Percentiles rank a stretch among this genome's conserved stretches.
Conservation (phyloP, 805 yeast species). For the Yarrowia osloensis region DNA sequence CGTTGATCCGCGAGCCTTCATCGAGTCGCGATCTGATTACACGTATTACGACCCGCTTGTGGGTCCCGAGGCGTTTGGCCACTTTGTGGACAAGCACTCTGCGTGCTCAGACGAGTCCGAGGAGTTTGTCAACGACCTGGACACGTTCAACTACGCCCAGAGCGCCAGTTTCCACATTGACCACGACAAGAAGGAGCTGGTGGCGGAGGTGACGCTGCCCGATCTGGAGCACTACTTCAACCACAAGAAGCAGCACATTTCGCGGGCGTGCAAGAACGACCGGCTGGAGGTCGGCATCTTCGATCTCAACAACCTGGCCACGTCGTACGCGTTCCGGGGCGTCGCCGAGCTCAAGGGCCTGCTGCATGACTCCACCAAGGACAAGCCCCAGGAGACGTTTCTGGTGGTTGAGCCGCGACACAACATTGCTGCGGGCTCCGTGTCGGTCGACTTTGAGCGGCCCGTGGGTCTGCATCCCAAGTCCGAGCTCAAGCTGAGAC, state of each 20-base stretch:
- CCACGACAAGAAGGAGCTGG: slow-evolving; percentile 20
- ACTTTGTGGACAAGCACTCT: slow-evolving; percentile 18
- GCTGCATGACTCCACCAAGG: slow-evolving; percentile 13
- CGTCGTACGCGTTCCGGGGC: background rate
- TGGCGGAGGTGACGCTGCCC: slow-evolving; percentile 10
- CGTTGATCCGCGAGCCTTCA: slow-evolving; percentile 1
- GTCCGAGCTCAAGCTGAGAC: slow-evolving; percentile 5
- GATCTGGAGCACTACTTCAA: background rate
- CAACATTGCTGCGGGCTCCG: slow-evolving; percentile 12
- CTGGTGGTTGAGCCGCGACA: slow-evolving; percentile 11
- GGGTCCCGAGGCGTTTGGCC: slow-evolving; percentile 7
- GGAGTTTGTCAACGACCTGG: slow-evolving; percentile 8
- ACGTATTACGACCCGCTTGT: background rate
- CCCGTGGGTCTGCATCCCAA: slow-evolving; percentile 30
- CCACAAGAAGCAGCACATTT: slow-evolving; percentile 5
- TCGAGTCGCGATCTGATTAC: slow-evolving; percentile 15
- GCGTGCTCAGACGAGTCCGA: slow-evolving; percentile 6
- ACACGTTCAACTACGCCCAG: slow-evolving; percentile 2
- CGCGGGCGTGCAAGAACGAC: slow-evolving; percentile 14
- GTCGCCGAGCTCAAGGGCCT: slow-evolving; percentile 16
- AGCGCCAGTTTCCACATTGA: slow-evolving; percentile 5
- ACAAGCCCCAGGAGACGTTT: slow-evolving; percentile 11
- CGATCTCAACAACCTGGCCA: slow-evolving; percentile 5
- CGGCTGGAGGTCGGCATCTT: slow-evolving; percentile 25
- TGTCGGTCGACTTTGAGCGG: slow-evolving; percentile 13